Base-by-base conservation (phyloP, 2,329 filamentous ascomycete species). In the Curvularia spicifera region DNA sequence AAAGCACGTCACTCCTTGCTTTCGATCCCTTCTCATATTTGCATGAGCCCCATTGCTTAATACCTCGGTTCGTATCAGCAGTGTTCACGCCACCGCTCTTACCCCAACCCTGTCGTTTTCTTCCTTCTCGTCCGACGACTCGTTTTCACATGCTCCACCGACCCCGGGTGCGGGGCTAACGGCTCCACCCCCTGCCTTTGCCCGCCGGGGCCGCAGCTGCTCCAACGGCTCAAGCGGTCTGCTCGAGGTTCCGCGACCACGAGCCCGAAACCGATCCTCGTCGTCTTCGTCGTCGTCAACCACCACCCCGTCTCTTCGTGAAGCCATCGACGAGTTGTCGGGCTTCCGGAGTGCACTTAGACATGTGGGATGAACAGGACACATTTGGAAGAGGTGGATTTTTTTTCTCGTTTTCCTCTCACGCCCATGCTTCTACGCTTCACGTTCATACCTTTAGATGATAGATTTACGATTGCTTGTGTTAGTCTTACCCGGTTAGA, bases 21-120 rank as follows among this genome's bases (percentile, higher is more conserved):
- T 24, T 24, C 22, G 4, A 24, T 24, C 22, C 22, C 22, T 24
- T 18, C 33, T 46, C 37, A 43, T 42, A 22, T 45, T 49, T 39
- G 15, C 28, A 31, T 29, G 29, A 39, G 52, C 51, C 57, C 3
- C 59, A 54, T 52, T 57, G 48, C 58, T 68, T 69, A 66, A 69
- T 68, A 64, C 12, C 57, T 56, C 59, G 46, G 53, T 33, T 56
- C 57, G 29, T 20, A 39, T 51, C 37, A 44, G 54, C 57, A 53
- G 43, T 47, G 47, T 47, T 15, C 51, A 28, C 49, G 26, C 43
- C 44, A n/a, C 39, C 49, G 40, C 33, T 39, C 51, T 65, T 48
- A 59, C 47, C 18, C 60, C 59, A 44, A 61, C 56, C 44, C 56
- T 49, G 7, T 63, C 62, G 9, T 44, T 55, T 35, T 66, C 54